A percentile compares a stretch with the other conserved stretches of the same genome.
Conservation (phyloP, 2,329 filamentous ascomycete species). For the Orbilia javanica region DNA sequence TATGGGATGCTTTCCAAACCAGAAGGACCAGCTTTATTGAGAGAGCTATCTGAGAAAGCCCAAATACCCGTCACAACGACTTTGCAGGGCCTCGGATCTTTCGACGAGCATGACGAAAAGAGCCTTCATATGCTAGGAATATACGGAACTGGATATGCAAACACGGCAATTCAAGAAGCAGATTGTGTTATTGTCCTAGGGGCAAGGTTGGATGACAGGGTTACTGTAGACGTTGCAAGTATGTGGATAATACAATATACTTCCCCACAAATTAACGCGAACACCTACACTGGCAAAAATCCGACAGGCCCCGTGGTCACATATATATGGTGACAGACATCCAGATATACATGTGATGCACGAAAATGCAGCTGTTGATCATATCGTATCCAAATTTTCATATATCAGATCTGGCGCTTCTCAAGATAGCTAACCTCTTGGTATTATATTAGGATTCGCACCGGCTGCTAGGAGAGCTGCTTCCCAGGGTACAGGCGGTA, state of each 20-base stretch:
- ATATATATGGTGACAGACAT: no score
- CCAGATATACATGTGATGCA: no score
- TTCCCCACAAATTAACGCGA: background rate
- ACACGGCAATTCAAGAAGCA: constrained; percentile 97
- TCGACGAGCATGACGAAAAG: constrained; percentile 92
- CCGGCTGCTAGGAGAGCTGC: constrained; percentile 88
- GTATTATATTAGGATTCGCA: constrained; percentile 87
- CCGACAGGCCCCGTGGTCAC: no score
- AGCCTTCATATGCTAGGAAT: constrained; percentile 98
- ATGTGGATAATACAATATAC: constrained; percentile 18
- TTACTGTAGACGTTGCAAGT: constrained; percentile 80
- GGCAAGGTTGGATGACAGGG: constrained; percentile 94
- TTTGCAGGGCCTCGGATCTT: constrained; percentile 90
- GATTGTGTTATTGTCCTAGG: constrained; percentile 97
- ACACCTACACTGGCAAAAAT: background rate
- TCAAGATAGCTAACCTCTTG: no score
- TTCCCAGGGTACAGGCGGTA: constrained; percentile 86
- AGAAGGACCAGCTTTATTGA: constrained; percentile 82
- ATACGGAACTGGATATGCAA: constrained; percentile 97
- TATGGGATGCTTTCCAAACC: constrained; percentile 85
- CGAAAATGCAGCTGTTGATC: no score
- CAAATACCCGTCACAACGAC: constrained; percentile 96
- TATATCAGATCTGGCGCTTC: no score
- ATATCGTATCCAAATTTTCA: no score
- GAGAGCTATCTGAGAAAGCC: constrained; percentile 88